A percentile compares a stretch with the other conserved stretches of the same genome.
Evolutionary conservation across 2,329 filamentous ascomycete genomes (phyloP).

Genomic region (Fusarium mangiferae): DNA sequence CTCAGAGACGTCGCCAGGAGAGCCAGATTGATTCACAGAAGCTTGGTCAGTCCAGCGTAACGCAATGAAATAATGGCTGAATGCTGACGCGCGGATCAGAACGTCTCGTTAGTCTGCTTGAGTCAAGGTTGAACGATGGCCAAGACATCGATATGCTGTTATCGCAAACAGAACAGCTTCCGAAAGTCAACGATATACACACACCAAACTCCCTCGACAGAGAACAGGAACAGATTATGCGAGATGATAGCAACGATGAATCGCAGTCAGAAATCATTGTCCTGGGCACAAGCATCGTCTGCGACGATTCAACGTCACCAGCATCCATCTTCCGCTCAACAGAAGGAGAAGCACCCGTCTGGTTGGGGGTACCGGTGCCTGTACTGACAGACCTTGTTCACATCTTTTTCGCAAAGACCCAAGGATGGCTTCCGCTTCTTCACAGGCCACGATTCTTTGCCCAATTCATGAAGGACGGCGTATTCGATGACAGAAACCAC

Average conservation of each 20-base stretch:
- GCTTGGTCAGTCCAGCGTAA: background rate
- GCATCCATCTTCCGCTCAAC: background rate
- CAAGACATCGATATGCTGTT: background rate
- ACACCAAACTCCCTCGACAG: background rate
- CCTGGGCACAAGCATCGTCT: fast-evolving
- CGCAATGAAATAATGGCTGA: fast-evolving
- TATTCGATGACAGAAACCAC: background rate
- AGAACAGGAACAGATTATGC: background rate
- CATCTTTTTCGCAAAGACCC: background rate
- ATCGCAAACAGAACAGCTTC: background rate
- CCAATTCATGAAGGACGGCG: background rate
- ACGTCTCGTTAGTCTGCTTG: background rate
- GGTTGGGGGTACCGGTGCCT: fast-evolving
- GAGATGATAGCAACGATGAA: background rate
- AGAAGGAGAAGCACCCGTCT: fast-evolving
- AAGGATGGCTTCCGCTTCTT: background rate
- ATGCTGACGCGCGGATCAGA: background rate
- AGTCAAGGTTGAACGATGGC: background rate
- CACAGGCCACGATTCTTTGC: background rate
- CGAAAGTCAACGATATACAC: background rate
- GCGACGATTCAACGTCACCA: background rate
- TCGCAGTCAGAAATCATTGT: background rate
- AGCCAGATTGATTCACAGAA: background rate
- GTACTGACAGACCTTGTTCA: background rate
- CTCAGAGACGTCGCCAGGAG: background rate